A percentile compares a stretch with the other conserved stretches of the same genome.
Conservation (phyloP, 441 rosid species). For the Adansonia grandidieri region DNA sequence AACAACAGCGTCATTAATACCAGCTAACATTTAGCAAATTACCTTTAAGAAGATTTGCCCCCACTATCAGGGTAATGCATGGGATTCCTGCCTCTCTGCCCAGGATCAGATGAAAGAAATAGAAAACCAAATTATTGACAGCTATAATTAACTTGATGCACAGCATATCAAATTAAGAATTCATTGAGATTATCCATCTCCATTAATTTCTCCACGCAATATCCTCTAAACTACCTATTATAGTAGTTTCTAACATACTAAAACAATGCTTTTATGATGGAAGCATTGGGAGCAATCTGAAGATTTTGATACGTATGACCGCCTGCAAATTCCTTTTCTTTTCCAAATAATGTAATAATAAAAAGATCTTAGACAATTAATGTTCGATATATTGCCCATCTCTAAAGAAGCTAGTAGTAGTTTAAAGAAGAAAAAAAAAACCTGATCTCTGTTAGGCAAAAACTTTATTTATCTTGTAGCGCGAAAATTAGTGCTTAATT, state of each 20-base stretch:
- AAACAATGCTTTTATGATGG: not conserved
- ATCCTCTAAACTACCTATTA: not conserved
- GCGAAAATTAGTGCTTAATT: no score
- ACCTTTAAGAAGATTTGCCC: constrained; percentile 83
- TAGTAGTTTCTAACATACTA: not conserved
- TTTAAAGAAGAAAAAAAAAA: no score
- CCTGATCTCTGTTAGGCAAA: no score
- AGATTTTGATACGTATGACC: no score
- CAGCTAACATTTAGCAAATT: not conserved
- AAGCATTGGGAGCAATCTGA: not conserved
- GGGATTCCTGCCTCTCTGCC: constrained; percentile 82
- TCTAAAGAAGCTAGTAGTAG: no score
- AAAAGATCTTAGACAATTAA: no score
- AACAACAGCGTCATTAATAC: not conserved
- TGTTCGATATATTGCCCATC: no score
- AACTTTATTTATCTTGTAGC: no score
- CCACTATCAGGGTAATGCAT: constrained; percentile 64
- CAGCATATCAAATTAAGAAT: not conserved
- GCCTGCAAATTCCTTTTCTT: no score
- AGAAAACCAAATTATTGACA: not conserved
- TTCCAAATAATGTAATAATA: no score
- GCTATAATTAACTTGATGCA: not conserved
- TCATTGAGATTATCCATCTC: not conserved
- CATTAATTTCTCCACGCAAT: not conserved
- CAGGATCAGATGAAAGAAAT: not conserved